phyloP scores from a whole-genome alignment of 1,139 yeast species.

The Meyerozyma elateridarum region DNA sequence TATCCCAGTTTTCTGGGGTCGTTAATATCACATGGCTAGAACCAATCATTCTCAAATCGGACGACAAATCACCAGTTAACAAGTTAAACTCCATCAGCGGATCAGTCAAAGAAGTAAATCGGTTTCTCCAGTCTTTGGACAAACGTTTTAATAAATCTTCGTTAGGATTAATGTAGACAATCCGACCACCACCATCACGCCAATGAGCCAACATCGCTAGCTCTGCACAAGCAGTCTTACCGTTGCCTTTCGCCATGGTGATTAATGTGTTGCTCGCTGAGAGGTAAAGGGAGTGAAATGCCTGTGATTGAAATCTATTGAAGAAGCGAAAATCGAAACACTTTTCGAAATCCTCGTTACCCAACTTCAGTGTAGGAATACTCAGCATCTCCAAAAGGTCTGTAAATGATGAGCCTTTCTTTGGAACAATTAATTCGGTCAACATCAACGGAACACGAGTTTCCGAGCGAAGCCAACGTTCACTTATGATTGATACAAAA shows the following conservation, averaged over 20 bases:
- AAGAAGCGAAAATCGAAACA: conserved; percentile 48
- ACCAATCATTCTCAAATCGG: conserved; percentile 53
- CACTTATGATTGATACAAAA: conserved; percentile 69
- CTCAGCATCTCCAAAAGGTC: conserved; percentile 47
- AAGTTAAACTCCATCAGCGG: conserved; percentile 46
- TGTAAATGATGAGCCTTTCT: conserved; percentile 62
- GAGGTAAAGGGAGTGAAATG: conserved; percentile 55
- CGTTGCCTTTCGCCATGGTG: conserved; percentile 73
- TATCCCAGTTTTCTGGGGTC: conserved; percentile 76
- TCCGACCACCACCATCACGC: conserved; percentile 57
- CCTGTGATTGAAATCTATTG: conserved; percentile 72
- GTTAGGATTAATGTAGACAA: conserved; percentile 62
- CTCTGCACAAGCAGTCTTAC: conserved; percentile 70
- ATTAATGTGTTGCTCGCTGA: conserved; percentile 57
- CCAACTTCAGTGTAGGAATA: conserved; percentile 44
- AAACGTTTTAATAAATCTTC: conserved; percentile 50
- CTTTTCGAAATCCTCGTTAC: conserved; percentile 40
- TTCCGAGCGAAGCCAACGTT: conserved; percentile 80
- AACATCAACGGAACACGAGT: conserved; percentile 59
- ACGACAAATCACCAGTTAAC: conserved; percentile 57
- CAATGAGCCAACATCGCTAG: conserved; percentile 69
- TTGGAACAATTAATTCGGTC: conserved; percentile 55
- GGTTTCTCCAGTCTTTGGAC: conserved; percentile 46
- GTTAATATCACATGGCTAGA: conserved; percentile 64
- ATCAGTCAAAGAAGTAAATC: conserved; percentile 34